Evolutionary conservation across 2,329 filamentous ascomycete genomes (phyloP).

Genomic region (Microcyclospora pomicola): DNA sequence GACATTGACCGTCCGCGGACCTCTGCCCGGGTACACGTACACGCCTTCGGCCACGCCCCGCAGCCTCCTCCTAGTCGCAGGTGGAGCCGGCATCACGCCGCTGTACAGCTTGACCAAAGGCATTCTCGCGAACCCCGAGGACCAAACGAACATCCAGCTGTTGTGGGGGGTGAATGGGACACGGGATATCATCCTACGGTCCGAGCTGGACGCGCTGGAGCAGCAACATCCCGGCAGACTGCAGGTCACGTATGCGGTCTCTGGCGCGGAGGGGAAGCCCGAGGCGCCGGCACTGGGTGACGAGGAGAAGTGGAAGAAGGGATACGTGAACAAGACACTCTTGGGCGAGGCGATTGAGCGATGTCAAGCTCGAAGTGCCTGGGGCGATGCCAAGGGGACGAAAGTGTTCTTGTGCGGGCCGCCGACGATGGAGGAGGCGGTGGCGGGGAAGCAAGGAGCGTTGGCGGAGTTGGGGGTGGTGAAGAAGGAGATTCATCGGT

Average conservation of each 20-base stretch:
- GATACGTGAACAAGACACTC: slow-evolving; percentile 44
- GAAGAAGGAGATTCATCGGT: slow-evolving; percentile 9
- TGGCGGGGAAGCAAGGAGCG: slow-evolving; percentile 41
- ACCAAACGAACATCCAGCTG: slow-evolving; percentile 49
- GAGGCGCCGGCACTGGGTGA: slow-evolving; percentile 14
- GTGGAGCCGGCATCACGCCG: slow-evolving; percentile 60
- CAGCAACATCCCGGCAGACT: slow-evolving; percentile 41
- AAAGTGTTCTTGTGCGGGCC: slow-evolving; percentile 60
- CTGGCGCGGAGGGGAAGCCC: slow-evolving; percentile 24
- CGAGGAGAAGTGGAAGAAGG: slow-evolving; percentile 35
- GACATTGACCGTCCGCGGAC: slow-evolving; percentile 42
- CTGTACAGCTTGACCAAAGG: slow-evolving; percentile 31
- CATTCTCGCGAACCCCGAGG: slow-evolving; percentile 37
- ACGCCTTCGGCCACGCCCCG: slow-evolving; percentile 11
- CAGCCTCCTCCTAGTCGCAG: slow-evolving; percentile 49
- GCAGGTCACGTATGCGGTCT: slow-evolving; percentile 44
- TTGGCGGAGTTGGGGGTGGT: slow-evolving; percentile 28
- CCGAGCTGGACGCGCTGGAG: slow-evolving; percentile 42
- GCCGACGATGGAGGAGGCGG: slow-evolving; percentile 48
- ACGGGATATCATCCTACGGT: slow-evolving; percentile 44
- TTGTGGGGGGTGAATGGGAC: slow-evolving; percentile 55
- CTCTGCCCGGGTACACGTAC: slow-evolving; percentile 29
- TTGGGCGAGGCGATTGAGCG: slow-evolving; percentile 37
- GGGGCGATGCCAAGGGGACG: slow-evolving; percentile 25
- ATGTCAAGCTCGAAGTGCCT: slow-evolving; percentile 11